These are phyloP conservation scores for Penicillium maclennaniae DNA, from an alignment of 495 filamentous ascomycete species.

Conservation along the genomic window DNA sequence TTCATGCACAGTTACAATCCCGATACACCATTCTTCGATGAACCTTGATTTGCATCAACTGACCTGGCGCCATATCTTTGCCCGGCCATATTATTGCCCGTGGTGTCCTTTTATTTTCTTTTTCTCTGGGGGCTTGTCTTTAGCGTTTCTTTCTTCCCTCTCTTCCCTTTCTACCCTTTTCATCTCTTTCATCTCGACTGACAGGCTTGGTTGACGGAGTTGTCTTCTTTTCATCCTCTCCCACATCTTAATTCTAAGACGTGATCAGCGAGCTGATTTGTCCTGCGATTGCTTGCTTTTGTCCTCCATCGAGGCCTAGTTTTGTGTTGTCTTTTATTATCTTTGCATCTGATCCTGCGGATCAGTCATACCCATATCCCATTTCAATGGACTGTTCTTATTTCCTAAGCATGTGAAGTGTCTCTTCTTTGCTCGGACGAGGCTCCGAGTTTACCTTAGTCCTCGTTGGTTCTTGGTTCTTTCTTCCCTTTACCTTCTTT, in stretches of 20 bases:
- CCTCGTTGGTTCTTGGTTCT: slow-evolving; percentile 12
- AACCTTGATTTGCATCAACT: slow-evolving; percentile 21
- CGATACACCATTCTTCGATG: slow-evolving; percentile 22
- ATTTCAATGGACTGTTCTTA: slow-evolving; percentile 9
- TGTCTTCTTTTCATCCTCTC: slow-evolving; percentile 17
- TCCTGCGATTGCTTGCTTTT: slow-evolving; percentile 16
- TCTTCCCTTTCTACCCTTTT: no score
- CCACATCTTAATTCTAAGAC: slow-evolving; percentile 24
- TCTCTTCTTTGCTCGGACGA: slow-evolving; percentile 18
- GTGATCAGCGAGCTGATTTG: slow-evolving; percentile 23
- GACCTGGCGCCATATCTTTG: slow-evolving; percentile 15
- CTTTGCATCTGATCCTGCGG: slow-evolving; percentile 25
- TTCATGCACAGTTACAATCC: slow-evolving; percentile 19
- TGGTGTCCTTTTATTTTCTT: slow-evolving; percentile 20
- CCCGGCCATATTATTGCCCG: slow-evolving; percentile 10
- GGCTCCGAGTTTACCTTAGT: slow-evolving; percentile 26
- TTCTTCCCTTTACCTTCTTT: slow-evolving; percentile 13
- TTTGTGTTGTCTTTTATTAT: slow-evolving; percentile 5
- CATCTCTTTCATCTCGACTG: slow-evolving; percentile 24
- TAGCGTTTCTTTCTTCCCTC: slow-evolving; percentile 33
- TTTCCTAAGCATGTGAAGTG: slow-evolving; percentile 2
- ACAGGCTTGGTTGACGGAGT: slow-evolving; percentile 36
- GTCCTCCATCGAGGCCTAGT: slow-evolving; percentile 6
- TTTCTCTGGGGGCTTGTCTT: slow-evolving; percentile 26
- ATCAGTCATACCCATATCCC: slow-evolving; percentile 27